These are phyloP conservation scores for Sporobolomyces phaffii DNA, from an alignment of 768 basidiomycete genomes.

Conservation along the genomic window DNA sequence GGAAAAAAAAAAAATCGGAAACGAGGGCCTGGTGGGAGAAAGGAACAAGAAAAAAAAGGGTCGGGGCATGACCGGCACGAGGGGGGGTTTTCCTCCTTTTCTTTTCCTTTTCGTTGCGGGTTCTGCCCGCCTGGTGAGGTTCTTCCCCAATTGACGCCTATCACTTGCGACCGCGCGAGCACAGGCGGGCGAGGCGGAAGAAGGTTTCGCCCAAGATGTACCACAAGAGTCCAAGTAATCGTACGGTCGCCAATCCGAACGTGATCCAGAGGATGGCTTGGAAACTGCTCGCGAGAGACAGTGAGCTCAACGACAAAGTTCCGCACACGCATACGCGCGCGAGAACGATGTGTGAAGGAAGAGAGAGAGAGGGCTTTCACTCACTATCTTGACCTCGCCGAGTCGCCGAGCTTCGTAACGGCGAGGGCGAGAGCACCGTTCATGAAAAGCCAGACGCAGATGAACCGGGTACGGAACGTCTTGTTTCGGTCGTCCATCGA, in stretches of 20 bases:
- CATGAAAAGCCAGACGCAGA: conserved; percentile 69
- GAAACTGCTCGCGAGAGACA: conserved; percentile 14
- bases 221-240: conserved; percentile 8
- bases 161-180: conserved; percentile 18
- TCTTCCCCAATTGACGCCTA: too few relatives aligned
- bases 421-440: conserved; percentile 50
- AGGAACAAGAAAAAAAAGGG: too few relatives aligned
- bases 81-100: too few relatives aligned
- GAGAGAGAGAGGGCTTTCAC: not conserved
- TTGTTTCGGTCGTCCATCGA: conserved; percentile 83
- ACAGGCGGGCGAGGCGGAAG: conserved; percentile 24
- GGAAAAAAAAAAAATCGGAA: too few relatives aligned
- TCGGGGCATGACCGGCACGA: too few relatives aligned
- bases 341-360: not conserved
- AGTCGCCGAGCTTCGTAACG: conserved; percentile 15
- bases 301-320: too few relatives aligned
- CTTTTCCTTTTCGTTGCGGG: too few relatives aligned
- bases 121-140: too few relatives aligned
- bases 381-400: conserved; percentile 20
- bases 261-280: conserved; percentile 34
- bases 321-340: too few relatives aligned
- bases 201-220: conserved; percentile 8
- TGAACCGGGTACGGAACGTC: conserved; percentile 85
- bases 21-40: too few relatives aligned
- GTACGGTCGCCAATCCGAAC: conserved; percentile 3